Conservation (phyloP, 2,329 filamentous ascomycete species). For the Incumbomyces lentus region DNA sequence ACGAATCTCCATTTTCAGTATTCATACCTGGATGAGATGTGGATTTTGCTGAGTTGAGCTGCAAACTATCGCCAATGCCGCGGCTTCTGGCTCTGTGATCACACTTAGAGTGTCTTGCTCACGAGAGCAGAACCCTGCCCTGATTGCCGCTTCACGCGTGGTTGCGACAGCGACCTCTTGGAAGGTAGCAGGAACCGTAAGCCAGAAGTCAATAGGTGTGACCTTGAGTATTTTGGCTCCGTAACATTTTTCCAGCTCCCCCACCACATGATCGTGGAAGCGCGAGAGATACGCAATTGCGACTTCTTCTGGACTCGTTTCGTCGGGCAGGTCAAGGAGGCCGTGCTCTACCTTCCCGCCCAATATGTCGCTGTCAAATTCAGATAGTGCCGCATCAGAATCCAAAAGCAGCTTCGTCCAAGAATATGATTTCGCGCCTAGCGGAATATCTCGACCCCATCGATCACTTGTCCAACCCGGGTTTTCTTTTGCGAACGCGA, state of each 20-base stretch:
- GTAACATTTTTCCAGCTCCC: constrained; percentile 7
- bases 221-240: constrained; percentile 13
- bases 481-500: constrained; percentile 22
- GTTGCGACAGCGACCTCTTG: constrained; percentile 5
- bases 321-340: constrained; percentile 16
- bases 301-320: constrained; percentile 19
- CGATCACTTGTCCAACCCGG: constrained; percentile 1
- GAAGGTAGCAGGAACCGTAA: constrained; percentile 19
- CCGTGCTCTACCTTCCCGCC: constrained; percentile 8
- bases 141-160: constrained; percentile 9
- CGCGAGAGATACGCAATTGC: constrained; percentile 20
- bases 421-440: constrained; percentile 19
- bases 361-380: constrained; percentile 19
- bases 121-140: constrained; percentile 12
- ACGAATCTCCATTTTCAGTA: background rate
- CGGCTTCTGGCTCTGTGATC: constrained; percentile 20
- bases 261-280: constrained; percentile 18
- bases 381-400: constrained; percentile 8
- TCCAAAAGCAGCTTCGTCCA: constrained; percentile 27
- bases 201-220: constrained; percentile 12
- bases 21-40: background rate
- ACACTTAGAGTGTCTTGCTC: constrained; percentile 9
- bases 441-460: constrained; percentile 23
- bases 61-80: constrained; percentile 15
- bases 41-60: background rate